Evolutionary conservation across 129 eudicot genomes (phyloP).

Genomic region (Helianthus annuus): HanXRQr2.0-SUNRISE NC_035449.2:110945313-110945812

Average conservation of each 20-base stretch:
- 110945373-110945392: slow-evolving; percentile 69
- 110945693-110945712: too few relatives aligned
- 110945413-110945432: slow-evolving; percentile 31
- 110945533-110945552: slow-evolving; percentile 43
- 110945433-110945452: slow-evolving; percentile 36
- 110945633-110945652: slow-evolving; percentile 48
- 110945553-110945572: slow-evolving; percentile 47
- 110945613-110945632: slow-evolving; percentile 66
- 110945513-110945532: slow-evolving; percentile 10
- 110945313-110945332: slow-evolving; percentile 36
- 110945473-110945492: slow-evolving; percentile 13
- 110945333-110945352: slow-evolving; percentile 39
- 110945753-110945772: slow-evolving; percentile 23
- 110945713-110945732: too few relatives aligned
- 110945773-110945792: slow-evolving; percentile 17
- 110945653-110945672: slow-evolving; percentile 28
- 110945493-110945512: slow-evolving; percentile 21
- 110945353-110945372: slow-evolving; percentile 18
- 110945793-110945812: slow-evolving; percentile 33
- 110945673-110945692: background rate
- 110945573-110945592: slow-evolving; percentile 24
- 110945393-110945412: slow-evolving; percentile 51
- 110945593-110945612: slow-evolving; percentile 36
- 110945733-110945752: too few relatives aligned
- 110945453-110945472: slow-evolving; percentile 25